Evolutionary conservation across 129 eudicot genomes (phyloP).

Genomic region (sunflower (Helianthus annuus)): HanXRQr2.0-SUNRISE NC_035440.2:124559527-124560026

Average conservation of each 20-base stretch:
- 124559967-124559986: background rate
- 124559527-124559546: no score
- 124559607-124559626: no score
- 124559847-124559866: background rate
- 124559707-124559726: background rate
- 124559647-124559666: background rate
- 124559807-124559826: background rate
- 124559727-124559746: background rate
- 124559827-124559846: background rate
- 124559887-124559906: background rate
- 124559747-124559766: no score
- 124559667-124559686: background rate
- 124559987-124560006: constrained; percentile 30
- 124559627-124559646: background rate
- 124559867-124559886: background rate
- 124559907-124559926: background rate
- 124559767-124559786: no score
- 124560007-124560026: constrained; percentile 31
- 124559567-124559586: no score
- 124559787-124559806: background rate
- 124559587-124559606: no score
- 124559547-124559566: no score
- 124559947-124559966: background rate
- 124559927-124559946: background rate
- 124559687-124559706: background rate